Percentiles rank a stretch among this genome's conserved stretches.
Conservation (phyloP, 163 green algal species). For the Chlorella variabilis region DNA sequence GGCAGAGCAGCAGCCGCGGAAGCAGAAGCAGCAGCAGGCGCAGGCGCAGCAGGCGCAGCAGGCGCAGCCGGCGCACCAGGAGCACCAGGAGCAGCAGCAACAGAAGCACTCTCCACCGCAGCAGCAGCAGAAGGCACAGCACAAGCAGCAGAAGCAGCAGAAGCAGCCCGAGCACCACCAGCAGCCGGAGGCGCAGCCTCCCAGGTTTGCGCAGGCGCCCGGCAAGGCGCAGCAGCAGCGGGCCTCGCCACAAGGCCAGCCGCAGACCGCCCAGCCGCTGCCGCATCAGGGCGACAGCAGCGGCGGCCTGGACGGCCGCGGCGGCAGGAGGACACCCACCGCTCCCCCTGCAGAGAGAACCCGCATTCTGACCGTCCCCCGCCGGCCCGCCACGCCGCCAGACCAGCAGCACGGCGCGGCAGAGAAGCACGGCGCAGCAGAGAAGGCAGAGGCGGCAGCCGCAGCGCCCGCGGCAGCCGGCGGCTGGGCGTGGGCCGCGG, state of each 20-base stretch:
- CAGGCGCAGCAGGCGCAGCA: not conserved
- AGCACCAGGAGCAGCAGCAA: not conserved
- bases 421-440: not conserved
- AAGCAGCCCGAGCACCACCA: not conserved
- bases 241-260: not conserved
- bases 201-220: not conserved
- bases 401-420: not conserved
- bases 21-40: too few species aligned
- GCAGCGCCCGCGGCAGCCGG: not conserved
- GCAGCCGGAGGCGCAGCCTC: not conserved
- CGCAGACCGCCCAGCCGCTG: not conserved
- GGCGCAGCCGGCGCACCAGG: not conserved
- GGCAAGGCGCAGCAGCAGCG: not conserved
- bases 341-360: too few species aligned
- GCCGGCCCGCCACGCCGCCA: too few species aligned
- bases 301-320: not conserved
- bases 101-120: not conserved
- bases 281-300: slow-evolving; percentile 9
- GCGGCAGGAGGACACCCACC: not conserved
- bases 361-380: too few species aligned
- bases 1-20: too few species aligned
- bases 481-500: not conserved
- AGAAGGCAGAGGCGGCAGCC: not conserved
- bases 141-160: not conserved
- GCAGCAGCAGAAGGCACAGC: not conserved